phyloP scores from a whole-genome alignment of 2,329 filamentous ascomycete species.

The Aspergillus ustus region DNA sequence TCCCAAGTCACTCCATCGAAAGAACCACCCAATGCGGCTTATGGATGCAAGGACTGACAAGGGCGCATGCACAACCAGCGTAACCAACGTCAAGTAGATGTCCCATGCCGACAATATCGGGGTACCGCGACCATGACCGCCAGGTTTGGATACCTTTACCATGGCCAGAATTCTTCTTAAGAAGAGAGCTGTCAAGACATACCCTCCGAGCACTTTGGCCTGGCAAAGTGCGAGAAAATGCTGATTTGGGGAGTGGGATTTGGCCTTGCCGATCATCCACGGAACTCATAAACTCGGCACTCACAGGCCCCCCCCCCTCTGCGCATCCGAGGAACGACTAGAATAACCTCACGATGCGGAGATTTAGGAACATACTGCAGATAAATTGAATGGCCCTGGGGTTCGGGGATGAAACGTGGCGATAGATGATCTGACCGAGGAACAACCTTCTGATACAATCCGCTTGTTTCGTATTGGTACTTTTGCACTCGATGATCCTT shows the following conservation, averaged over 20 bases:
- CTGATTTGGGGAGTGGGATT: not conserved
- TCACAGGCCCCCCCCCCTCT: not conserved
- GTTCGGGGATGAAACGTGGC: slow-evolving; percentile 4
- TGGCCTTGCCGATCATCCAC: not conserved
- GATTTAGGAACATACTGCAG: not conserved
- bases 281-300: slow-evolving; percentile 10
- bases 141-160: not conserved
- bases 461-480: slow-evolving; percentile 6
- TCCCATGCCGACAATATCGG: slow-evolving; percentile 10
- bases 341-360: not conserved
- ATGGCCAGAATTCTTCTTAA: not conserved
- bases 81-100: slow-evolving; percentile 10
- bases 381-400: not conserved
- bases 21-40: not conserved
- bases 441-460: slow-evolving; percentile 11
- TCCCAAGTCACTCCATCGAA: slow-evolving; percentile 2
- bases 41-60: slow-evolving; percentile 10
- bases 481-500: not conserved
- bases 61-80: slow-evolving; percentile 13
- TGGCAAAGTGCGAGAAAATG: not conserved
- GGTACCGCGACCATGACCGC: not conserved
- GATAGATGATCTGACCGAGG: not conserved
- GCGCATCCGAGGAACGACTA: not conserved
- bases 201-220: not conserved
- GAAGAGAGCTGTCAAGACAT: not conserved